Evolutionary conservation across 805 yeast genomes (phyloP).

Genomic region (Teunomyces tritomae): DNA sequence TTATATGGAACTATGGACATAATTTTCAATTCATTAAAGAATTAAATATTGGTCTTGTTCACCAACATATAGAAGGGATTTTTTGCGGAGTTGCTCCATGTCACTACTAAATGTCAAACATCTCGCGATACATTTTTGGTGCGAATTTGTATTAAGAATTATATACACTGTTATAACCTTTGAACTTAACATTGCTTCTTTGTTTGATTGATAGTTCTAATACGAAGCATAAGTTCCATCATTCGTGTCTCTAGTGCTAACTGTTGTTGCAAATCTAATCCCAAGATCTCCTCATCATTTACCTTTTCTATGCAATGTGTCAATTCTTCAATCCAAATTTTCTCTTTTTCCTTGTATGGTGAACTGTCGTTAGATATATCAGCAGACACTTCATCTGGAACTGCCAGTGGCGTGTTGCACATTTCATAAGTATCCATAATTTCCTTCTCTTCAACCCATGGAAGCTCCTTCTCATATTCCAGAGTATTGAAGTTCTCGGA

Average conservation of each 20-base stretch:
- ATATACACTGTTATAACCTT: not conserved
- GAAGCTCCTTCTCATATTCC: not conserved
- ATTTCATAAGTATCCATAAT: not conserved
- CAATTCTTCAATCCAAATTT: not conserved
- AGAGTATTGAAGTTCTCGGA: not conserved
- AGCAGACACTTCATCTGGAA: not conserved
- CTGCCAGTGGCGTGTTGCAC: not conserved
- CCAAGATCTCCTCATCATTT: constrained; percentile 13
- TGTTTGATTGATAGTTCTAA: constrained; percentile 16
- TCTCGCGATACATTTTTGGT: not conserved
- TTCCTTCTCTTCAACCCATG: not conserved
- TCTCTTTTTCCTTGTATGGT: not conserved
- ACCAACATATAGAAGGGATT: not conserved
- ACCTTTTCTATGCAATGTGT: not conserved
- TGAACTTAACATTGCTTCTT: not conserved
- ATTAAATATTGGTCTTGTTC: not conserved
- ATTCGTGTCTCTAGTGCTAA: constrained; percentile 31
- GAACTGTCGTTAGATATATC: too few species aligned
- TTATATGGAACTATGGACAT: constrained; percentile 42
- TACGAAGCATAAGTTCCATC: constrained; percentile 32
- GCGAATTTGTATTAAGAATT: not conserved
- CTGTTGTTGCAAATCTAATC: constrained; percentile 15
- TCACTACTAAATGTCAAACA: not conserved
- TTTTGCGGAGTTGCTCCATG: not conserved
- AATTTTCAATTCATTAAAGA: not conserved